A percentile compares a stretch with the other conserved stretches of the same genome.
Evolutionary conservation across 257 asterid genomes (phyloP).

Genomic region (Solanum tarijense): DNA sequence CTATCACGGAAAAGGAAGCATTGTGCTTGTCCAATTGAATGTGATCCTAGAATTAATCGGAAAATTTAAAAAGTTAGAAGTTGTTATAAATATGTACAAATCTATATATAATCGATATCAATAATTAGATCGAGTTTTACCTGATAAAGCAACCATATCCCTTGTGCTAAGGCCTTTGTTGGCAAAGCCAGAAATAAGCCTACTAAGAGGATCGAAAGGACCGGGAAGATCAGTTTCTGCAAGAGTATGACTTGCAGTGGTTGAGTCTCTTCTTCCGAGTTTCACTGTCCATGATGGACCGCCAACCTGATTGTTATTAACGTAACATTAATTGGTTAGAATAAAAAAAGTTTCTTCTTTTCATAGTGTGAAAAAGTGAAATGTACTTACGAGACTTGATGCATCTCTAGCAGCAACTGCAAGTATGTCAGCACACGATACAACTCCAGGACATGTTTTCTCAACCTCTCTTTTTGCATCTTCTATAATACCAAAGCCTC

Average conservation of each 20-base stretch:
- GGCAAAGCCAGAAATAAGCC: not conserved
- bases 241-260: not conserved
- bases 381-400: not conserved
- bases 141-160: too few relatives aligned
- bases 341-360: too few relatives aligned
- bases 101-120: too few relatives aligned
- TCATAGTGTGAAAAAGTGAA: too few relatives aligned
- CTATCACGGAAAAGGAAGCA: conserved; percentile 19
- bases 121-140: too few relatives aligned
- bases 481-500: not conserved
- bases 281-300: not conserved
- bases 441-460: not conserved
- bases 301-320: not conserved
- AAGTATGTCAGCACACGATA: not conserved
- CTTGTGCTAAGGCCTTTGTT: too few relatives aligned
- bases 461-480: not conserved
- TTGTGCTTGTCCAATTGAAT: not conserved
- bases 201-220: not conserved
- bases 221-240: not conserved
- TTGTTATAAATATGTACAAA: too few relatives aligned
- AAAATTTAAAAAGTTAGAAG: too few relatives aligned
- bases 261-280: not conserved
- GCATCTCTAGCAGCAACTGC: not conserved
- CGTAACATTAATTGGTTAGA: too few relatives aligned
- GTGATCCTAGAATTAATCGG: too few relatives aligned